Conservation (phyloP, 192 early-diverging fungal species). For the Coemansia sp. region DNA sequence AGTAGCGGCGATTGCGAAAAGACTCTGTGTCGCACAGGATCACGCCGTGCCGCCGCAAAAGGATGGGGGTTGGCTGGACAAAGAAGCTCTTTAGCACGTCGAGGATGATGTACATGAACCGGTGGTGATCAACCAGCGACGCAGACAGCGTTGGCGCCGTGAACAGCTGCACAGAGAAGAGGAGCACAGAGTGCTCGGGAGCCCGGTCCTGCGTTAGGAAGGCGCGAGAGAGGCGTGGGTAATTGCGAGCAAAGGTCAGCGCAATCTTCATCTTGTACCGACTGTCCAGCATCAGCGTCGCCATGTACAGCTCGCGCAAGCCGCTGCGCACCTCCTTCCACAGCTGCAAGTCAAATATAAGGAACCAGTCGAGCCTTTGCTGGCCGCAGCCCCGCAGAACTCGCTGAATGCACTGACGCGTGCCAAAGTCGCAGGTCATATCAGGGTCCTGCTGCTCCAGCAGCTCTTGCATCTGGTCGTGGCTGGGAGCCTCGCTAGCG, state of each 20-base stretch:
- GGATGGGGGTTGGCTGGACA: slow-evolving; percentile 60
- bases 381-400: slow-evolving; percentile 54
- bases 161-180: slow-evolving; percentile 93
- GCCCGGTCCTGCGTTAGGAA: slow-evolving; percentile 90
- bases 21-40: slow-evolving; percentile 75
- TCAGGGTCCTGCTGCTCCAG: slow-evolving; percentile 11
- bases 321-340: slow-evolving; percentile 87
- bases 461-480: slow-evolving; percentile 31
- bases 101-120: slow-evolving; percentile 79
- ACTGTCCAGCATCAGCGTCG: slow-evolving; percentile 74
- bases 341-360: slow-evolving; percentile 82
- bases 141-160: slow-evolving; percentile 90
- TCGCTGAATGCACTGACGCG: slow-evolving; percentile 49
- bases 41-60: slow-evolving; percentile 53
- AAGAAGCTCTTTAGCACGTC: slow-evolving; percentile 82
- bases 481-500: slow-evolving; percentile 10
- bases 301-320: slow-evolving; percentile 86
- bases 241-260: slow-evolving; percentile 79
- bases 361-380: slow-evolving; percentile 80
- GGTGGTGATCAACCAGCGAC: slow-evolving; percentile 76
- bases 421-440: slow-evolving; percentile 54
- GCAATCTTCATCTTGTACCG: slow-evolving; percentile 73
- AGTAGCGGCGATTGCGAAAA: slow-evolving; percentile 82
- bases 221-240: slow-evolving; percentile 74
- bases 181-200: slow-evolving; percentile 88